Base-by-base conservation (phyloP, 2,329 filamentous ascomycete genomes). In the Dactylellina parvicollis region DNA sequence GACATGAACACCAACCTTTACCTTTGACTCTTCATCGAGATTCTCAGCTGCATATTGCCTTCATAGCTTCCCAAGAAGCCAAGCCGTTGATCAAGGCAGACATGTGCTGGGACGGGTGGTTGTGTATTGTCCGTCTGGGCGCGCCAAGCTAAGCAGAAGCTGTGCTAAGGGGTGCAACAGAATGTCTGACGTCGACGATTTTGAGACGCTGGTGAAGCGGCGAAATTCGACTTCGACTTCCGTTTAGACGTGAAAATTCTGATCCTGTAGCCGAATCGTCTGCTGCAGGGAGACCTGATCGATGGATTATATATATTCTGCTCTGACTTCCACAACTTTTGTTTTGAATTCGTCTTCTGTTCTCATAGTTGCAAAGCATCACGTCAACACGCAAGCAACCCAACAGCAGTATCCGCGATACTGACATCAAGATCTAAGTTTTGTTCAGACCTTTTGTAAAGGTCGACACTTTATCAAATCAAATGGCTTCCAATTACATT, bases 161-260 rank as follows among this genome's bases (percentile, higher is more conserved):
- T 20, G 42, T 42, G 50, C 30, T 46, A 49, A 57, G 44, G 61
- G 61, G 54, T n/a, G 40, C 50, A 22, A 32, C 57, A 18, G 30
- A 30, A 44, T 67, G 62, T 67, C 52, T 67, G 52, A 59, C 47
- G 28, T 18, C 52, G 52, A 67, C 14, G 14, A 52, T 24, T 40
- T 40, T 56, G 26, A 52, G 52, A 67, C 62, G 24, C 32, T 34
- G 52, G 32, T 49, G 52, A 67, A 47, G 55, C 40, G 16, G 30
- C 47, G 24, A 67, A 66, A 66, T 28, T 49, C 30, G 34, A 38
- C 62, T 44, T 47, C n/a, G 34, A 59, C 62, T 50, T 42, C 62
- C 62, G 14, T 49, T 50, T 40, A 3, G 14, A 30, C 16, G 10
- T 26, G 40, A 36, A 32, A 14, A 34, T 44, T 10, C 26, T 30